Evolutionary conservation across 2,329 filamentous ascomycete species (phyloP), one percentile per base, ranked within the genome.

Genomic region (Seiridium cupressi): DNA sequence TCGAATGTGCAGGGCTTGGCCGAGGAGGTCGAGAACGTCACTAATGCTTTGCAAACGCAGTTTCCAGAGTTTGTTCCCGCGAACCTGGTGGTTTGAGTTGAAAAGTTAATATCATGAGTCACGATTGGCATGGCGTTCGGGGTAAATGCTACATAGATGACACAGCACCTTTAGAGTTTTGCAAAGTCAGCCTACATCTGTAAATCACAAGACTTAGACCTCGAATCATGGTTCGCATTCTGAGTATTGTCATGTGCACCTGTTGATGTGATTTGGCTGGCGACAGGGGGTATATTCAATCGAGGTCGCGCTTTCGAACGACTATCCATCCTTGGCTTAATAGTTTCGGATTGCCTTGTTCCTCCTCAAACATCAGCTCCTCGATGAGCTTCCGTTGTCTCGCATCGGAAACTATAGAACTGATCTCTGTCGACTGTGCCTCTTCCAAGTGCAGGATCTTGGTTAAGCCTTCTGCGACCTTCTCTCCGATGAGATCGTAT

Each of bases 11-110:
- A 94, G 72, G 88, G 88, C 35, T 74, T 98, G 59, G 89, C 93
- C 2, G 93, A 98, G 74, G 92, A 96, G 72, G 91, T 97, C 5
- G 94, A 97, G 76, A 89, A 88, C 66, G 88, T 96, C 62, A 91
- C 92, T 13, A 92, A 91, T 48, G 84, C 89, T 66, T 82, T 98
- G 65, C 90, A 95, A 73, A 86, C 86, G 64, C 86, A 91, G 71
- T 92, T 94, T 73, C 93, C 95, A 31, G 81, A 84, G 40, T 87
- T 87, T 66, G 84, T 87, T 48, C 80, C 81, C 31, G 77, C 76
- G 10, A 79, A 85, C 70, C 69, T 87, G 58, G 77, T 80, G 44
- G 77, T 77, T 44, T 79, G 63, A 67, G 57, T 31, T 18, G 13
- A 55, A 5, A 9, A 4, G 34, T n/a, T 18, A 31, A 26, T 5